Evolutionary conservation across 2,329 filamentous ascomycete species (phyloP).

Genomic region (Incumbomyces delicatus): DNA sequence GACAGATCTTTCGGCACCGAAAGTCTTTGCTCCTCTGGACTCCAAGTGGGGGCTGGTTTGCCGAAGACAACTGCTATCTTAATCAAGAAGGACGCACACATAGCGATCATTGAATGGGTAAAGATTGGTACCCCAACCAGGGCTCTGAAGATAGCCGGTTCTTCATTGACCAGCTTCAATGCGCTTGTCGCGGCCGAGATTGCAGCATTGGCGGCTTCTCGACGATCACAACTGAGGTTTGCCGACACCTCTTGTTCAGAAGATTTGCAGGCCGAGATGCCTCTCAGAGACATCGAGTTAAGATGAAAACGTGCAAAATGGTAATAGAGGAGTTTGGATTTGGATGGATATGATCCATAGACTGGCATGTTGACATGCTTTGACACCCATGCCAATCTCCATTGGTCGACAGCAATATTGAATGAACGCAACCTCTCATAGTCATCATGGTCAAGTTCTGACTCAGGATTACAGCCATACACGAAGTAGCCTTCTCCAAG

Average conservation of each 20-base stretch:
- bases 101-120: slow-evolving; percentile 36
- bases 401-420: slow-evolving; percentile 40
- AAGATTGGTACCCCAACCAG: slow-evolving; percentile 38
- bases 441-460: slow-evolving; percentile 42
- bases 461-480: slow-evolving; percentile 46
- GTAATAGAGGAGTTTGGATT: slow-evolving; percentile 42
- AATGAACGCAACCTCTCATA: slow-evolving; percentile 38
- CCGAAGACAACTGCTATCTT: slow-evolving; percentile 36
- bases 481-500: slow-evolving; percentile 44
- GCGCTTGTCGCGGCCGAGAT: slow-evolving; percentile 39
- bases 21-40: not conserved
- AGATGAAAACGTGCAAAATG: slow-evolving; percentile 45
- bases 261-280: slow-evolving; percentile 33
- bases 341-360: slow-evolving; percentile 40
- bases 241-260: slow-evolving; percentile 12
- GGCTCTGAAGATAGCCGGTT: slow-evolving; percentile 38
- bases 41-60: not conserved
- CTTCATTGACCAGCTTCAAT: slow-evolving; percentile 38
- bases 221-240: slow-evolving; percentile 34
- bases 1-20: slow-evolving; percentile 23
- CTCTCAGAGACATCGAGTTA: slow-evolving; percentile 32
- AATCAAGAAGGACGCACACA: slow-evolving; percentile 34
- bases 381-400: slow-evolving; percentile 40
- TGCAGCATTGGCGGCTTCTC: slow-evolving; percentile 36
- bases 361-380: slow-evolving; percentile 37